Evolutionary conservation across 345 rosid species (phyloP).

Genomic region (Reutealis trisperma): DNA sequence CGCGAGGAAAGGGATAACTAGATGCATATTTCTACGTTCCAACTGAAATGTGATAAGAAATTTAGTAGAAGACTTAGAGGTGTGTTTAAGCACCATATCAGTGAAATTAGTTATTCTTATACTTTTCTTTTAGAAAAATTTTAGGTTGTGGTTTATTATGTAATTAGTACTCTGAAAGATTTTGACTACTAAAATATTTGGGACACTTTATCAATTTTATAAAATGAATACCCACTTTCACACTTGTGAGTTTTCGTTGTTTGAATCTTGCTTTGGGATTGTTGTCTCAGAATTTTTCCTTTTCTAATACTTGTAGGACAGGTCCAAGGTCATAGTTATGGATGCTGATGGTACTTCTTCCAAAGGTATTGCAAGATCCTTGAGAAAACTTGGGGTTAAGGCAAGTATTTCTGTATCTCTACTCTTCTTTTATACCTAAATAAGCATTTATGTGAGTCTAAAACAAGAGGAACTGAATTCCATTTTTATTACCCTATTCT

Average conservation of each 20-base stretch:
- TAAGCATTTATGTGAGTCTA: background rate
- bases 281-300: conserved; percentile 37
- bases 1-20: background rate
- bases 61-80: background rate
- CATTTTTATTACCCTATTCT: background rate
- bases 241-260: background rate
- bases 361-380: conserved; percentile 87
- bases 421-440: conserved; percentile 6
- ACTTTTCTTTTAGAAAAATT: background rate
- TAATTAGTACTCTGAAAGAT: background rate
- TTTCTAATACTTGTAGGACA: conserved; percentile 78
- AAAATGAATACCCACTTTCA: conserved; percentile 1
- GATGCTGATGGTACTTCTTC: conserved; percentile 87
- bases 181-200: background rate
- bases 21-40: background rate
- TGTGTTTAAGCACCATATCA: background rate
- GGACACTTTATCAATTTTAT: background rate
- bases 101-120: background rate
- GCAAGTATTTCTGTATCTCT: conserved; percentile 39
- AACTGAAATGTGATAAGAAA: conserved; percentile 3
- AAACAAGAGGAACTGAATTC: background rate
- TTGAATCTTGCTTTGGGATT: conserved; percentile 6
- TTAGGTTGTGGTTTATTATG: background rate
- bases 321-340: conserved; percentile 90
- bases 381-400: conserved; percentile 83